These are phyloP conservation scores for Blastobotrys aristatus DNA, from an alignment of 1,139 yeast genomes.

Conservation along the genomic window DNA sequence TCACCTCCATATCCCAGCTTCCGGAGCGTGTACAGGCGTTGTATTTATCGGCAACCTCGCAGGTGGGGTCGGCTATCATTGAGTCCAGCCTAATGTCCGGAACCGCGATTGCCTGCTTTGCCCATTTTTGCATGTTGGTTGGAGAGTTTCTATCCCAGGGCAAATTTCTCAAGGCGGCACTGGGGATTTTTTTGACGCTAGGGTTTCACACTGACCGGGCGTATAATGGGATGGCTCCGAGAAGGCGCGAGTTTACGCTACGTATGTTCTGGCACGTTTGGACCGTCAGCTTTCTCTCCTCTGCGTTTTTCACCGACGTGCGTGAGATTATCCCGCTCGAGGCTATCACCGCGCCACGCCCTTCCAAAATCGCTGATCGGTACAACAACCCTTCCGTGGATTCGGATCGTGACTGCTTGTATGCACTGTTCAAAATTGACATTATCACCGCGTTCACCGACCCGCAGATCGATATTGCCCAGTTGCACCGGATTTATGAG, in stretches of 20 bases:
- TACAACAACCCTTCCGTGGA: no score
- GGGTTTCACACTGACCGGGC: conserved; percentile 13
- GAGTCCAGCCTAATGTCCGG: conserved; percentile 15
- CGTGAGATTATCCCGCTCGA: conserved; percentile 7
- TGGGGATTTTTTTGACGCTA: conserved; percentile 12
- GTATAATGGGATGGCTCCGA: neutral
- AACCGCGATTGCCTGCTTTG: conserved; percentile 15
- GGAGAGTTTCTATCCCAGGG: conserved; percentile 17
- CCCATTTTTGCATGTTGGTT: conserved; percentile 15
- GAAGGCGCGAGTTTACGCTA: conserved; percentile 6
- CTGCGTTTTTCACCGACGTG: conserved; percentile 9
- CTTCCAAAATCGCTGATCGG: conserved; percentile 3
- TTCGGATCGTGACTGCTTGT: conserved; percentile 7
- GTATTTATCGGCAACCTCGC: conserved; percentile 16
- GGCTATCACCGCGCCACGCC: conserved; percentile 14
- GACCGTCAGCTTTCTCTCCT: conserved; percentile 15
- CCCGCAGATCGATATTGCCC: neutral
- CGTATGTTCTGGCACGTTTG: conserved; percentile 17
- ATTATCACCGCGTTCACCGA: neutral
- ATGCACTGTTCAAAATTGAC: conserved; percentile 12
- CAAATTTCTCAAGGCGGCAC: conserved; percentile 14
- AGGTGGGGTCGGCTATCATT: conserved; percentile 16
- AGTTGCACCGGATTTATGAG: neutral
- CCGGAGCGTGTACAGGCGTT: conserved; percentile 11
- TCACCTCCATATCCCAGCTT: conserved; percentile 9